Percentiles rank a stretch among this genome's conserved stretches.
These are phyloP conservation scores for Pleurotus ostreatus DNA, from an alignment of 768 basidiomycete genomes.

Conservation along the genomic window DNA sequence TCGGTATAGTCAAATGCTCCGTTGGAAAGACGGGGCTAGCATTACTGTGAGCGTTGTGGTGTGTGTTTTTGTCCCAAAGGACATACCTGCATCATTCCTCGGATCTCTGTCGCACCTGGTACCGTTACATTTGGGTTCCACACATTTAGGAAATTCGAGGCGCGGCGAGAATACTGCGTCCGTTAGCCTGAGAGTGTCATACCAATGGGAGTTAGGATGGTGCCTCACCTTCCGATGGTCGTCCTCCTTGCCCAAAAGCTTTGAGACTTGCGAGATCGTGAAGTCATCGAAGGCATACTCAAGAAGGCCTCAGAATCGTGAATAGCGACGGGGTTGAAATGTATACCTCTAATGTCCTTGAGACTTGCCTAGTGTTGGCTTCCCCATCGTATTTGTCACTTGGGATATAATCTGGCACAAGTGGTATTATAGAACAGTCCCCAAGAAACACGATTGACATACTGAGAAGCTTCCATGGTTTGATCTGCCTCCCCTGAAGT, in stretches of 20 bases:
- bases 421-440: background rate
- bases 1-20: slow-evolving; percentile 63
- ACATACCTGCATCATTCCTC: slow-evolving; percentile 59
- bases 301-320: background rate
- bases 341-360: slow-evolving; percentile 53
- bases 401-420: slow-evolving; percentile 31
- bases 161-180: slow-evolving; percentile 47
- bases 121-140: slow-evolving; percentile 57
- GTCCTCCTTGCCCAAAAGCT: slow-evolving; percentile 40
- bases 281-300: slow-evolving; percentile 67
- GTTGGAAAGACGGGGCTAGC: slow-evolving; percentile 48
- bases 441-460: slow-evolving; percentile 2
- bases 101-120: slow-evolving; percentile 39
- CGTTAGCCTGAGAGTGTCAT: background rate
- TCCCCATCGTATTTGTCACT: slow-evolving; percentile 37
- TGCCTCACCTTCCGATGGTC: slow-evolving; percentile 48
- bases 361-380: slow-evolving; percentile 58
- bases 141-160: slow-evolving; percentile 52
- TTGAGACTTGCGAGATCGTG: slow-evolving; percentile 59
- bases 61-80: too few species aligned
- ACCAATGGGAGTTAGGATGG: background rate
- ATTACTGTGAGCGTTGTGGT: too few species aligned
- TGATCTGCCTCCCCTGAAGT: slow-evolving; percentile 53
- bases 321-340: background rate
- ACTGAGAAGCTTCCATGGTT: slow-evolving; percentile 54